Percentiles rank a stretch among this genome's conserved stretches.
Evolutionary conservation across 352 stramenopile species (phyloP).

Genomic region (Phytophthora meadii): DNA sequence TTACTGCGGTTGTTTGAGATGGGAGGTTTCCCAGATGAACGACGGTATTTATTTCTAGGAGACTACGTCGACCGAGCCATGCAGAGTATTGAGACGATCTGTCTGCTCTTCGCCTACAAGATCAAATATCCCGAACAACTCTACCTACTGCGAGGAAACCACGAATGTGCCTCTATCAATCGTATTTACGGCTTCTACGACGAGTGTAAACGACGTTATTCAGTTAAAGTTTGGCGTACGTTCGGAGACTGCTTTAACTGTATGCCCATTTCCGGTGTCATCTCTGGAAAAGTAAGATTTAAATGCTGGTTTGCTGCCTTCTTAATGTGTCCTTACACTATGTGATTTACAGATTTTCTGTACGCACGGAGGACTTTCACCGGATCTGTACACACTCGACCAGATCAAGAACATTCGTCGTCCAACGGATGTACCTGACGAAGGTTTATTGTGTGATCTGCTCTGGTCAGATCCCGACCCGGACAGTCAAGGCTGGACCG

Average conservation of each 20-base stretch:
- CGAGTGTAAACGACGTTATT: slow-evolving; percentile 96
- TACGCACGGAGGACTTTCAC: slow-evolving; percentile 94
- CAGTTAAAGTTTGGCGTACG: slow-evolving; percentile 93
- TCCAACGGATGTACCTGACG: slow-evolving; percentile 86
- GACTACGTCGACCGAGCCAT: slow-evolving; percentile 97
- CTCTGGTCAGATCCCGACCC: slow-evolving; percentile 90
- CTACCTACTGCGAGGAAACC: slow-evolving; percentile 98
- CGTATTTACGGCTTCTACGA: slow-evolving; percentile 99
- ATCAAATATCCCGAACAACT: slow-evolving; percentile 99
- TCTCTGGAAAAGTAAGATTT: slow-evolving; percentile 91
- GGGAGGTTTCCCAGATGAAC: slow-evolving; percentile 89
- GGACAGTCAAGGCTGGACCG: slow-evolving; percentile 93
- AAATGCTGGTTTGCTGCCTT: background rate
- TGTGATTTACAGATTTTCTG: slow-evolving; percentile 93
- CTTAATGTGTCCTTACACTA: background rate
- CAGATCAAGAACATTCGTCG: slow-evolving; percentile 94
- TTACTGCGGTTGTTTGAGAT: slow-evolving; percentile 97
- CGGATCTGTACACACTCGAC: slow-evolving; percentile 97
- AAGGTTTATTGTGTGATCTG: slow-evolving; percentile 86
- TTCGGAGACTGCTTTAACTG: slow-evolving; percentile 99
- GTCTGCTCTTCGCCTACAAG: slow-evolving; percentile 98
- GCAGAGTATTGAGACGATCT: slow-evolving; percentile 98
- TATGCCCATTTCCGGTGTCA: slow-evolving; percentile 95
- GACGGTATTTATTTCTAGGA: slow-evolving; percentile 72
- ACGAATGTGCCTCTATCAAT: slow-evolving; percentile 99